Conservation (phyloP, 306 rosid species). For the Quercus rubra region DNA sequence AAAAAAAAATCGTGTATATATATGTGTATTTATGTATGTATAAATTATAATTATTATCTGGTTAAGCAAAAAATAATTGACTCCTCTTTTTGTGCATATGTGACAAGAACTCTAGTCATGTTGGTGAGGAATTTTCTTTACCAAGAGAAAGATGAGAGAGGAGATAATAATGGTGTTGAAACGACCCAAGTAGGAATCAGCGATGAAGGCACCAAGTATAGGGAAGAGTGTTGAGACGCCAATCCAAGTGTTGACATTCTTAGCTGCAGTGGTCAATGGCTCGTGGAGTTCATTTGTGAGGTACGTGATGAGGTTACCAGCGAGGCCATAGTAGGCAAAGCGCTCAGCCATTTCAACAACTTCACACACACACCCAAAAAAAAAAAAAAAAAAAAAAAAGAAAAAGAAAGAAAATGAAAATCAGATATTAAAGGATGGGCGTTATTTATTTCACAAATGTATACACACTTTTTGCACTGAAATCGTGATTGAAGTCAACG, state of each 20-base stretch:
- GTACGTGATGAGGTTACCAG: constrained; percentile 26
- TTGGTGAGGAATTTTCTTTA: constrained; percentile 3
- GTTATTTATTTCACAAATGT: too few species aligned
- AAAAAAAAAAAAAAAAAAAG: neutral
- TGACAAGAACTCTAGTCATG: too few species aligned
- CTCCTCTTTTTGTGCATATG: too few species aligned
- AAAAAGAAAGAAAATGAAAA: neutral
- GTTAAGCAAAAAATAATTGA: too few species aligned
- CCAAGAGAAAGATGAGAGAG: constrained; percentile 45
- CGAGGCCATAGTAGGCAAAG: constrained; percentile 32
- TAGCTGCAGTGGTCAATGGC: constrained; percentile 39
- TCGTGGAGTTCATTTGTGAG: constrained; percentile 42
- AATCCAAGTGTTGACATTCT: constrained; percentile 62
- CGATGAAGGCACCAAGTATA: constrained; percentile 52
- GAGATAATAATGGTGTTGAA: constrained; percentile 55
- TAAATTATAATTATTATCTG: too few species aligned
- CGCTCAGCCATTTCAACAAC: constrained; percentile 42
- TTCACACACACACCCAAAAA: neutral
- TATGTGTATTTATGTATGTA: too few species aligned
- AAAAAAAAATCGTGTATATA: too few species aligned
- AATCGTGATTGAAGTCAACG: too few species aligned
- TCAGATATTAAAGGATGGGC: neutral
- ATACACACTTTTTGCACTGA: too few species aligned
- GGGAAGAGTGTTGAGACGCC: constrained; percentile 57
- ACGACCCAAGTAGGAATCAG: constrained; percentile 59